A percentile compares a stretch with the other conserved stretches of the same genome.
phyloP scores from a whole-genome alignment of 2,329 filamentous ascomycete genomes.

The Aspergillus sp. region DNA sequence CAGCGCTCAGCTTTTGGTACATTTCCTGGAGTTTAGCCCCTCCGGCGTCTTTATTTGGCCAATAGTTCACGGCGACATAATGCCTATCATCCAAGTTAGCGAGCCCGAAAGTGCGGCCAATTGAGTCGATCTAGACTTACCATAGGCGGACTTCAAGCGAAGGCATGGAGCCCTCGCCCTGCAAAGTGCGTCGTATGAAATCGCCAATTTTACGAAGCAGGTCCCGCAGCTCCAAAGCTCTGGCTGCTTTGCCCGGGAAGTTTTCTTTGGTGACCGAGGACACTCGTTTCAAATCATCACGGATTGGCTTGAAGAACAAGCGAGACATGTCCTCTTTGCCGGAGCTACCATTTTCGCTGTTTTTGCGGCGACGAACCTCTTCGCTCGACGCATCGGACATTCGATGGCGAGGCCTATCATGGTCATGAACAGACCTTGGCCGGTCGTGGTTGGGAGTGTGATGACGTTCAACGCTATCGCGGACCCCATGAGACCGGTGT shows the following conservation, averaged over 20 bases:
- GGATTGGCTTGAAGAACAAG: conserved; percentile 44
- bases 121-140: conserved; percentile 23
- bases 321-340: conserved; percentile 36
- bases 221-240: conserved; percentile 39
- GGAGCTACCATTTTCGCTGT: conserved; percentile 32
- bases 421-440: conserved; percentile 28
- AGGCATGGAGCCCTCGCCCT: conserved; percentile 32
- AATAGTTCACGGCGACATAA: conserved; percentile 41
- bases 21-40: conserved; percentile 32
- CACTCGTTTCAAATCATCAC: conserved; percentile 39
- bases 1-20: conserved; percentile 33
- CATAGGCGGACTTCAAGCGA: conserved; percentile 41
- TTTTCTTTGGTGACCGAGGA: conserved; percentile 42
- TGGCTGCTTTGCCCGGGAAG: conserved; percentile 38
- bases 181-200: conserved; percentile 39
- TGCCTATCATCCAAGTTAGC: conserved; percentile 29
- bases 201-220: conserved; percentile 43
- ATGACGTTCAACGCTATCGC: conserved; percentile 40
- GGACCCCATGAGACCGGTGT: conserved; percentile 36
- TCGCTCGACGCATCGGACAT: conserved; percentile 30
- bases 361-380: conserved; percentile 30
- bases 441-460: conserved; percentile 38
- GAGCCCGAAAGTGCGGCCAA: too few relatives aligned
- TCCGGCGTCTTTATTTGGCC: conserved; percentile 42
- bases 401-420: conserved; percentile 28